Conservation (phyloP, 2,329 filamentous ascomycete species). For the Pseudogymnoascus sp. region DNA sequence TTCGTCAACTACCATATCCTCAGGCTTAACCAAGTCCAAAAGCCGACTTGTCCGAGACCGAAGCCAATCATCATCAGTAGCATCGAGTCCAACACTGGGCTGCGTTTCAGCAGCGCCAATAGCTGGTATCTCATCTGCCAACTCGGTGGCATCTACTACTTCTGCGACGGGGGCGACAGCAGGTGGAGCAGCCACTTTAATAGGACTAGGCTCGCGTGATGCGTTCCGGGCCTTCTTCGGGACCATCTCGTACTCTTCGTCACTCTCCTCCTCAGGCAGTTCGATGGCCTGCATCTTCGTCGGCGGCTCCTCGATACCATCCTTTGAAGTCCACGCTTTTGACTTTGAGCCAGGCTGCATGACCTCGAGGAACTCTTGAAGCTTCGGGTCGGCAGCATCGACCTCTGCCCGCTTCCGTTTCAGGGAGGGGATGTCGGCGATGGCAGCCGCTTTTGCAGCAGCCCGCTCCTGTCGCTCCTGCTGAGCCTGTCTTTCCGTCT, state of each 20-base stretch:
- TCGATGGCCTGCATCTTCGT: conserved; percentile 36
- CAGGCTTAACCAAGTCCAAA: conserved; percentile 65
- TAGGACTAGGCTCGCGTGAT: conserved; percentile 10
- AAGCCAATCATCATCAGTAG: conserved; percentile 72
- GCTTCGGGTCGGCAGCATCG: conserved; percentile 64
- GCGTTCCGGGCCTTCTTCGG: conserved; percentile 43
- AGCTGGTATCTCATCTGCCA: conserved; percentile 3
- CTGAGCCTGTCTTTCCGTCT: conserved; percentile 26
- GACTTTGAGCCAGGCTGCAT: conserved; percentile 65
- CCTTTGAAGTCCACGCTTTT: conserved; percentile 55
- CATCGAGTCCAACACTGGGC: conserved; percentile 24
- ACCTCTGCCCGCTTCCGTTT: conserved; percentile 62
- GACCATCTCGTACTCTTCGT: conserved; percentile 67
- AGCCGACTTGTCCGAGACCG: conserved; percentile 80
- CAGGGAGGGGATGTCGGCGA: conserved; percentile 37
- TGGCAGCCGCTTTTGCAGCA: conserved; percentile 25
- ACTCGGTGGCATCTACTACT: conserved; percentile 7
- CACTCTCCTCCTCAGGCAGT: conserved; percentile 53
- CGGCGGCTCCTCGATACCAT: conserved; percentile 32
- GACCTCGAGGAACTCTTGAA: conserved; percentile 78
- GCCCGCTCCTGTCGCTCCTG: conserved; percentile 18
- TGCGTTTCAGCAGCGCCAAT: conserved; percentile 23
- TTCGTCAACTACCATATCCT: conserved; percentile 42
- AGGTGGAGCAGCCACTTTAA: conserved; percentile 3
- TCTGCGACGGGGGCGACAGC: conserved; percentile 4